Conservation (phyloP, 164 flowering plant genomes). For the Aristolochia fimbriata region DNA sequence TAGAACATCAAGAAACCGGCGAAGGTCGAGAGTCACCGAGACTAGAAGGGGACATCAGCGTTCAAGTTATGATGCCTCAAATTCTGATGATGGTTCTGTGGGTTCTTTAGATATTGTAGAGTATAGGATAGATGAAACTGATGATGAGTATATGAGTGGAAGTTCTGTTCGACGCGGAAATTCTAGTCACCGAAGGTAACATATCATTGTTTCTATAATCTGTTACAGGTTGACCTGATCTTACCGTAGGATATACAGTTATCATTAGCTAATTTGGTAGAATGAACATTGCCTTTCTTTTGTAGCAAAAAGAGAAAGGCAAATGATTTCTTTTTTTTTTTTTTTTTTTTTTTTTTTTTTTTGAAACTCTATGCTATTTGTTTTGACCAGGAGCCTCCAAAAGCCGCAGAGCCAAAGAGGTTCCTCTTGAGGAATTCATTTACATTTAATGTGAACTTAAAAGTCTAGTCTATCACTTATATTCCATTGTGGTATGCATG, state of each 20-base stretch:
- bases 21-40: conserved; percentile 55
- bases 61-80: conserved; percentile 59
- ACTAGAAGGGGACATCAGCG: conserved; percentile 56
- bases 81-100: conserved; percentile 83
- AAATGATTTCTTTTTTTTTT: too few relatives aligned
- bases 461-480: background rate
- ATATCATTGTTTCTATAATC: background rate
- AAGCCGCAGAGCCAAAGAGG: too few relatives aligned
- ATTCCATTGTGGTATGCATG: background rate
- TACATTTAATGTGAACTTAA: background rate
- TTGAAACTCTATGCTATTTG: too few relatives aligned
- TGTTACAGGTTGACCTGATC: background rate
- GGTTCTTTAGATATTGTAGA: conserved; percentile 57
- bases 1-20: conserved; percentile 71
- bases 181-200: conserved; percentile 43
- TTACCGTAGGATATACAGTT: background rate
- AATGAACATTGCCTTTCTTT: background rate
- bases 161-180: conserved; percentile 32
- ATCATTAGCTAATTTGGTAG: background rate
- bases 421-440: background rate
- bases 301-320: background rate
- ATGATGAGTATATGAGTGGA: conserved; percentile 49
- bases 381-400: too few relatives aligned
- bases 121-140: conserved; percentile 53
- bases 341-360: too few relatives aligned